These are phyloP conservation scores for Plasmodium inui DNA, from an alignment of 169 alveolate species.

Conservation along the genomic window DNA sequence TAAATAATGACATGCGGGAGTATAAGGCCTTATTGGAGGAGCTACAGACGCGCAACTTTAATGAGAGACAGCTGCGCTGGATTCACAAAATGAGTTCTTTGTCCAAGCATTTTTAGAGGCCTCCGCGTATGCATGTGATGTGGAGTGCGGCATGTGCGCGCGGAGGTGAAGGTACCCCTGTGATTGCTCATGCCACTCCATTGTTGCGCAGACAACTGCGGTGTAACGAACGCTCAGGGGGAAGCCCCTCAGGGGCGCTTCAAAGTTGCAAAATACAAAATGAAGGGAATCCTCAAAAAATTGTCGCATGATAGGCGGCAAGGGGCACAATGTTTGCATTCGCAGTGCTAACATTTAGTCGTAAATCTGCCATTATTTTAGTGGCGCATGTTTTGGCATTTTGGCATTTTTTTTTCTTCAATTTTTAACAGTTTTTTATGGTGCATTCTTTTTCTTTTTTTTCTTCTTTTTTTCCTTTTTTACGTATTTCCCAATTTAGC, in stretches of 20 bases:
- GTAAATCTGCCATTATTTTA: neutral
- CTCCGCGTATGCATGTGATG: neutral
- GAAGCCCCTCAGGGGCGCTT: neutral
- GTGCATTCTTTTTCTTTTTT: neutral
- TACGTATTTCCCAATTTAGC: neutral
- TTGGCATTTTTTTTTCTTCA: neutral
- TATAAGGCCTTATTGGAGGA: conserved; percentile 39
- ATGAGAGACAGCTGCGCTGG: conserved; percentile 55
- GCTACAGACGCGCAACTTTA: conserved; percentile 23
- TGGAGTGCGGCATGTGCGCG: neutral
- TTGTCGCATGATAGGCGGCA: neutral
- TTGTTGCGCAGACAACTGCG: neutral
- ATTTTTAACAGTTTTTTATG: neutral
- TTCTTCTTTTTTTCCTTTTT: neutral
- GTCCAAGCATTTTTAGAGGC: conserved; percentile 33
- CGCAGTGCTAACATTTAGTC: neutral
- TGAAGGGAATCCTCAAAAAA: neutral
- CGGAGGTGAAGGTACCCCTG: no score
- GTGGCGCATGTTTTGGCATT: neutral
- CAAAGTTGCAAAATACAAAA: neutral
- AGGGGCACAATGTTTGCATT: neutral
- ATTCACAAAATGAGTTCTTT: conserved; percentile 58
- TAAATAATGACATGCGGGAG: conserved; percentile 21
- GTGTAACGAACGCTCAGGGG: neutral
- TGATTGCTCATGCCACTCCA: no score